Base-by-base conservation (phyloP, 2,329 filamentous ascomycete genomes). In the Cytospora piceicola region DNA sequence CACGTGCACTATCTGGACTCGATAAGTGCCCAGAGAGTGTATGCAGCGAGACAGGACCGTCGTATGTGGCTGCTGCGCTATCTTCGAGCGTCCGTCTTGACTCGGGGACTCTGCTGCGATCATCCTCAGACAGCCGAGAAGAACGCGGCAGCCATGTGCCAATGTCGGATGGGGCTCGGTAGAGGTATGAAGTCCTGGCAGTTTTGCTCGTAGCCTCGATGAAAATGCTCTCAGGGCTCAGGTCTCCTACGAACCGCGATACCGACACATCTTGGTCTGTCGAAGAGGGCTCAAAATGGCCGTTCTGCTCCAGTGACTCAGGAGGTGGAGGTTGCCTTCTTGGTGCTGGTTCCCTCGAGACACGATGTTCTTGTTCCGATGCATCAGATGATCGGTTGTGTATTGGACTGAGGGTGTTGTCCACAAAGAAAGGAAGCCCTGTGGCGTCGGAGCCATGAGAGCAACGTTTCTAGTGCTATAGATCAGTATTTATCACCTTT, bases 81-180 rank as follows among this genome's bases (percentile, higher is more conserved):
- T 57, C 15, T 22, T 57, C 51, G 3, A 27, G 27, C 5, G 39
- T 51, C 1, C 17, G 29, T 36, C 29, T 29, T 15, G 24, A 32
- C 39, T 46, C 53, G 17, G n/a, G 39, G 27, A 30, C 27, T 30
- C 17, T 39, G 20, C 64, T 22, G 14, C 15, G 29, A 1, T 39
- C 36, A 11, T 57, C 77, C 32, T 79, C 77, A 6, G 51, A 59
- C 74, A 75, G 22, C 82, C 77, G 66, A 82, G 81, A 1, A 79
- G 78, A 11, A 78, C 36, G 46, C 4, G 56, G 72, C 51, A 68
- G 36, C 67, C 67, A 68, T 0, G 58, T 65, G 9, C 67, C 67
- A 22, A 68, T 58, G 15, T 61, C 67, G 8, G 65, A 64, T 15
- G 42, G 53, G 12, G 62, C 58, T 11, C 65, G 61, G 4, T 64